Percentiles rank a stretch among this genome's conserved stretches.
These are phyloP conservation scores for Arachis monticola DNA, from an alignment of 331 rosid genomes.

Conservation along the genomic window DNA sequence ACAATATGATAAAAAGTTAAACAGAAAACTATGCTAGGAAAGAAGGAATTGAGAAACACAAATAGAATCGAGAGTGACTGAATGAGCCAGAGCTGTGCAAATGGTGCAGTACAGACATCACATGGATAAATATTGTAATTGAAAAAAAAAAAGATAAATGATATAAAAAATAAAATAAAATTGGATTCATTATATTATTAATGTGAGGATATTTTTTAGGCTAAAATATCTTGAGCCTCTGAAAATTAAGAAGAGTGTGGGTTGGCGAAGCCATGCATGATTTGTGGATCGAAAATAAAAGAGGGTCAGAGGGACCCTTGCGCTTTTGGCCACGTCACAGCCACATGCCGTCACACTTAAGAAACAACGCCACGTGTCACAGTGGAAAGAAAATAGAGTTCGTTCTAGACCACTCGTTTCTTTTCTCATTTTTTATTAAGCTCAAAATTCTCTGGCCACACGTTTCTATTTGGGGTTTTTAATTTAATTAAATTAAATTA, in stretches of 20 bases:
- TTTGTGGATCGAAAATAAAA: conserved; percentile 37
- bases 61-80: background rate
- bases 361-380: conserved; percentile 14
- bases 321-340: conserved; percentile 51
- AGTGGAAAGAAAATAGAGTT: background rate
- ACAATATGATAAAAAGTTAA: no score
- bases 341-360: conserved; percentile 37
- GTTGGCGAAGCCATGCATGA: conserved; percentile 2
- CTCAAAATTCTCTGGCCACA: conserved; percentile 35
- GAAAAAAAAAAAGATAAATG: background rate
- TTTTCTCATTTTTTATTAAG: background rate
- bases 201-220: conserved; percentile 19
- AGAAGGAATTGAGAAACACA: background rate
- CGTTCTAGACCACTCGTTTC: conserved; percentile 23
- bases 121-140: no score
- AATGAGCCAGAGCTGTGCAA: background rate
- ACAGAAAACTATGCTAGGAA: background rate
- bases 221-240: conserved; percentile 30
- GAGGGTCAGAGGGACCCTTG: conserved; percentile 11
- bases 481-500: background rate
- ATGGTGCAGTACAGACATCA: background rate
- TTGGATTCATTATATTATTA: background rate
- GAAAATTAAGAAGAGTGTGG: background rate
- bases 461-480: background rate
- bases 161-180: conserved; percentile 8